A percentile compares a stretch with the other conserved stretches of the same genome.
Evolutionary conservation across 305 asterid genomes (phyloP).

Genomic region (Fraxinus floribunda): DNA sequence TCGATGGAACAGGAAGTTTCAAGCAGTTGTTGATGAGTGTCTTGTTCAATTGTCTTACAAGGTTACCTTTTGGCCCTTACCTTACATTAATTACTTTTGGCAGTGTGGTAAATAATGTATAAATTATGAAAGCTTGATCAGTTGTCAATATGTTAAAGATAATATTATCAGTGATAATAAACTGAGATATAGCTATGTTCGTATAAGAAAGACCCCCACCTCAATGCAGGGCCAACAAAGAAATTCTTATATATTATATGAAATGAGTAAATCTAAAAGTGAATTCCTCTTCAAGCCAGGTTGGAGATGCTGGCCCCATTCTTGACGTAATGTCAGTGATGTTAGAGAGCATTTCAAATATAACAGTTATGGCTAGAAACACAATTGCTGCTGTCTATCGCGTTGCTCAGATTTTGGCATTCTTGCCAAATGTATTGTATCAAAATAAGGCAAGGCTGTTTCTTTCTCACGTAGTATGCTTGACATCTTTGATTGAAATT

Average conservation of each 20-base stretch:
- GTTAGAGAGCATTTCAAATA: slow-evolving; percentile 83
- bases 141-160: background rate
- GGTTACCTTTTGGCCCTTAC: slow-evolving; percentile 42
- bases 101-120: slow-evolving; percentile 1
- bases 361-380: slow-evolving; percentile 79
- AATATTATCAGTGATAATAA: background rate
- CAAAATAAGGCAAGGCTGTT: slow-evolving; percentile 68
- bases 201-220: background rate
- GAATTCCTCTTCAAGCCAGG: slow-evolving; percentile 44
- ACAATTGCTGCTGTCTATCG: slow-evolving; percentile 80
- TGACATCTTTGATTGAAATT: slow-evolving; percentile 8
- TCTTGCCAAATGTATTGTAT: slow-evolving; percentile 65
- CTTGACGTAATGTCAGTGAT: slow-evolving; percentile 93
- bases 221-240: background rate
- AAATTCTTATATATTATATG: slow-evolving; percentile 5
- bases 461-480: slow-evolving; percentile 19
- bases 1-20: slow-evolving; percentile 59
- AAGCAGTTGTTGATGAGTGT: slow-evolving; percentile 62
- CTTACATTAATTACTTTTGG: slow-evolving; percentile 19
- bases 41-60: slow-evolving; percentile 67
- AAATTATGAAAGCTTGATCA: background rate
- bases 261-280: slow-evolving; percentile 25
- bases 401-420: slow-evolving; percentile 79
- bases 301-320: slow-evolving; percentile 96
- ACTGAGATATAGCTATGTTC: background rate